Conservation (phyloP, 2,329 filamentous ascomycete species). For the Alternaria postmessia region DNA sequence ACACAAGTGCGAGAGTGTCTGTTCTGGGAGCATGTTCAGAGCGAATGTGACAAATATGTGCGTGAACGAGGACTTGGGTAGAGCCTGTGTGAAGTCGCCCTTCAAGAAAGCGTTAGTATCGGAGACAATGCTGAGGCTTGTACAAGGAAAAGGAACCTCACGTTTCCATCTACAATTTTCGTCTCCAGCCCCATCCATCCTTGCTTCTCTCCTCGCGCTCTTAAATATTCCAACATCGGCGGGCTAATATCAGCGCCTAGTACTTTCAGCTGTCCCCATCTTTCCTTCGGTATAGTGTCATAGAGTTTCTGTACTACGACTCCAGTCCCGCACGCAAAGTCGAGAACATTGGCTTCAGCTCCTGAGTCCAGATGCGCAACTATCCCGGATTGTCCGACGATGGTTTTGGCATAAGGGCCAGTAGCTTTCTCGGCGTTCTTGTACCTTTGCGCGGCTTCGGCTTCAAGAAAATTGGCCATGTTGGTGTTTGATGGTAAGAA, state of each 20-base stretch:
- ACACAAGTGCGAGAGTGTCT: conserved; percentile 8
- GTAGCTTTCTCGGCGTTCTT: conserved; percentile 31
- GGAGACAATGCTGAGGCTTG: neutral
- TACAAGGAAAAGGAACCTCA: neutral
- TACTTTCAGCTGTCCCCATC: conserved; percentile 25
- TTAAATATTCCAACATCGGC: conserved; percentile 31
- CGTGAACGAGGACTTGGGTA: conserved; percentile 23
- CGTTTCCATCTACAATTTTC: conserved; percentile 27
- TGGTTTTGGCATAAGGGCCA: conserved; percentile 22
- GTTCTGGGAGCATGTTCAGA: conserved; percentile 27
- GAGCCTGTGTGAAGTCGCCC: conserved; percentile 15
- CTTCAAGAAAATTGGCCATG: conserved; percentile 2
- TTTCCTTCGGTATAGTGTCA: conserved; percentile 15
- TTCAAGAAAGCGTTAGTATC: neutral
- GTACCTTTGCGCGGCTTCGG: conserved; percentile 28
- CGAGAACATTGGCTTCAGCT: conserved; percentile 24
- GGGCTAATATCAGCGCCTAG: conserved; percentile 34
- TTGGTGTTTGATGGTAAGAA: neutral
- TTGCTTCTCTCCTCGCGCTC: conserved; percentile 18
- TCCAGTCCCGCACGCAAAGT: conserved; percentile 40
- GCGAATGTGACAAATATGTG: conserved; percentile 37
- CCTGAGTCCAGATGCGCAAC: neutral
- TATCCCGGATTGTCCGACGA: conserved; percentile 21
- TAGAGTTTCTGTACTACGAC: conserved; percentile 32
- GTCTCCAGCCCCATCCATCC: conserved; percentile 31